Conservation (phyloP, 148 eudicot species). For the Polygonum maritimum region DNA sequence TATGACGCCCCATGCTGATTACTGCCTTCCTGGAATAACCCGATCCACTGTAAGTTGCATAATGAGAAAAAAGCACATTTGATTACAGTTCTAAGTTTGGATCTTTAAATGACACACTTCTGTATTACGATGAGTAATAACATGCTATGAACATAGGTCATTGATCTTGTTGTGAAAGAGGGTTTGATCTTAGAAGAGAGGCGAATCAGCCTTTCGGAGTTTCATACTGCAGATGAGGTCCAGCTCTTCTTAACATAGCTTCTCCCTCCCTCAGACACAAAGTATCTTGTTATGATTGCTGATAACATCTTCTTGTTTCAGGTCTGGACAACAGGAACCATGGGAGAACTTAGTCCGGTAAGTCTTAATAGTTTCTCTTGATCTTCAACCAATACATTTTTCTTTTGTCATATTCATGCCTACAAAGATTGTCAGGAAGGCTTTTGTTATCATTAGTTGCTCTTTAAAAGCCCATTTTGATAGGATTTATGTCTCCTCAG, state of each 20-base stretch:
- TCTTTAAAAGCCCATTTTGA: background rate
- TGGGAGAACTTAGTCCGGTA: slow-evolving; percentile 99
- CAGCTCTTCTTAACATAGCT: background rate
- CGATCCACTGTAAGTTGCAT: slow-evolving; percentile 79
- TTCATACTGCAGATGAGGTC: slow-evolving; percentile 97
- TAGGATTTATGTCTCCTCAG: slow-evolving; percentile 22
- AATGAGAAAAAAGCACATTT: background rate
- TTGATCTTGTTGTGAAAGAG: slow-evolving; percentile 83
- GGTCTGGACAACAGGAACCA: slow-evolving; percentile 99
- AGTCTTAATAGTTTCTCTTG: slow-evolving; percentile 11
- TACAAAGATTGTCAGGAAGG: background rate
- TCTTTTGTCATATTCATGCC: background rate
- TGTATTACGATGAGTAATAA: background rate
- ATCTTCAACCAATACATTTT: background rate
- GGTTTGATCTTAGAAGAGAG: slow-evolving; percentile 64
- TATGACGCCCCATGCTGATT: slow-evolving; percentile 87
- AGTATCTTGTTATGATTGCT: background rate
- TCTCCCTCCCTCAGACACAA: background rate
- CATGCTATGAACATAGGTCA: slow-evolving; percentile 36
- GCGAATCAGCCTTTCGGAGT: slow-evolving; percentile 82
- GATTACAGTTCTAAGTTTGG: too few relatives aligned
- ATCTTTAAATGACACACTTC: background rate
- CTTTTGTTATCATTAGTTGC: background rate
- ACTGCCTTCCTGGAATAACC: slow-evolving; percentile 97
- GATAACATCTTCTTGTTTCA: slow-evolving; percentile 24